A percentile compares a stretch with the other conserved stretches of the same genome.
Evolutionary conservation across 2,329 filamentous ascomycete species (phyloP).

Genomic region (Hypoxylon sp.): DNA sequence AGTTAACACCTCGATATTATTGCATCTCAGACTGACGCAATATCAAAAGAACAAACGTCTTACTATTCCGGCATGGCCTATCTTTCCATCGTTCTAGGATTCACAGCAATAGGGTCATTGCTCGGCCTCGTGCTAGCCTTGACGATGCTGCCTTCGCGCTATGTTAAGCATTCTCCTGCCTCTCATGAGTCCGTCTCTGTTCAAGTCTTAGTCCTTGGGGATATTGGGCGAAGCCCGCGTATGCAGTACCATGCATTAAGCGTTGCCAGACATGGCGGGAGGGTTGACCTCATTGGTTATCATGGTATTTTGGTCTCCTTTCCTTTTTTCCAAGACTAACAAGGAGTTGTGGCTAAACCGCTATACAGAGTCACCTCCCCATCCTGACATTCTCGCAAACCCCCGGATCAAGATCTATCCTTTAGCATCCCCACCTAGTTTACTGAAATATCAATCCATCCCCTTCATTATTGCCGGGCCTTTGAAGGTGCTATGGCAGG

Average conservation of each 20-base stretch:
- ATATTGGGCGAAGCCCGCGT: slow-evolving; percentile 94
- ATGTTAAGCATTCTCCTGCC: slow-evolving; percentile 56
- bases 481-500: slow-evolving; percentile 88
- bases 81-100: slow-evolving; percentile 49
- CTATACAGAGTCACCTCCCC: slow-evolving; percentile 78
- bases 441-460: slow-evolving; percentile 77
- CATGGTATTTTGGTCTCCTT: slow-evolving; percentile 68
- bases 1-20: neutral
- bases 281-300: slow-evolving; percentile 90
- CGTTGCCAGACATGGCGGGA: slow-evolving; percentile 84
- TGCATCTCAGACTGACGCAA: slow-evolving; percentile 1
- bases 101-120: slow-evolving; percentile 49
- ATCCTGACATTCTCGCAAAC: slow-evolving; percentile 81
- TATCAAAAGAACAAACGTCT: slow-evolving; percentile 18
- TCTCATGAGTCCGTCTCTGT: slow-evolving; percentile 60
- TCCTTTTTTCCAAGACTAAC: neutral
- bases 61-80: slow-evolving; percentile 47
- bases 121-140: slow-evolving; percentile 53
- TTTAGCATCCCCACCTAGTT: slow-evolving; percentile 75
- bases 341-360: slow-evolving; percentile 33
- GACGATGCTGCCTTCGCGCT: slow-evolving; percentile 56
- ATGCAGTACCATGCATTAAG: slow-evolving; percentile 99
- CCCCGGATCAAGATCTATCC: slow-evolving; percentile 79
- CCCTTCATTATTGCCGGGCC: slow-evolving; percentile 85
- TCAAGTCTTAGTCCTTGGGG: slow-evolving; percentile 92